Base-by-base conservation (phyloP, 352 stramenopile species). In the Pythium brassicae region DNA sequence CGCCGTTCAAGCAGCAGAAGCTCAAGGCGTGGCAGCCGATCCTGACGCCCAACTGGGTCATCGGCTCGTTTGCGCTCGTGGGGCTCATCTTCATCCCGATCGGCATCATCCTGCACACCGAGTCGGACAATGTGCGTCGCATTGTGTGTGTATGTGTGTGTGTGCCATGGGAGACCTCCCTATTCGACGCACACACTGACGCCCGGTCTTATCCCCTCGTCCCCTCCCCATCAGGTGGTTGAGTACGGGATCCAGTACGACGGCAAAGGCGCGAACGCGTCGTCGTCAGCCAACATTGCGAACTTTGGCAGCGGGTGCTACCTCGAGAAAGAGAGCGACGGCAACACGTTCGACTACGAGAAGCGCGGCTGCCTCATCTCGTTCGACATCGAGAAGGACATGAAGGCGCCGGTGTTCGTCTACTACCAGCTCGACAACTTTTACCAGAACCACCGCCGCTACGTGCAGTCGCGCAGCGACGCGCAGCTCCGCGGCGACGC, bases 371-470 rank as follows among this genome's bases (percentile, higher is more conserved):
- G 84, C 54, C 65, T 87, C 26, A 75, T 98, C 58, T 90, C 72
- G 10, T 92, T 99, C 49, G 75, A 77, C 2, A 80, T 98, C 59
- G 67, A 84, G 25, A 79, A 96, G 54, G 79, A 98, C 56, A 98
- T 99, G 92, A 74, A 96, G 49, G 89, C 90, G 50, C 97, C 97
- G 4, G 81, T 99, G 42, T 96, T 98, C 63, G 76, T 99, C 7
- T 98, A 99, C 80, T 99, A 99, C 69, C 90, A 99, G 74, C 72
- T 99, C 29, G 86, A 96, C 61, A 99, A 99, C 74, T 99, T 99
- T 73, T 99, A 99, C 79, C 97, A 99, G 81, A 99, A 99, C 77
- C 97, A 99, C 74, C 81, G 96, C 34, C 83, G 83, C 35, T 99
- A 99, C 70, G 76, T 95, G 20, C 83, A 84, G 57, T 97, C 84